Evolutionary conservation across 805 yeast genomes (phyloP).

Genomic region (Brettanomyces naardenensis): DNA sequence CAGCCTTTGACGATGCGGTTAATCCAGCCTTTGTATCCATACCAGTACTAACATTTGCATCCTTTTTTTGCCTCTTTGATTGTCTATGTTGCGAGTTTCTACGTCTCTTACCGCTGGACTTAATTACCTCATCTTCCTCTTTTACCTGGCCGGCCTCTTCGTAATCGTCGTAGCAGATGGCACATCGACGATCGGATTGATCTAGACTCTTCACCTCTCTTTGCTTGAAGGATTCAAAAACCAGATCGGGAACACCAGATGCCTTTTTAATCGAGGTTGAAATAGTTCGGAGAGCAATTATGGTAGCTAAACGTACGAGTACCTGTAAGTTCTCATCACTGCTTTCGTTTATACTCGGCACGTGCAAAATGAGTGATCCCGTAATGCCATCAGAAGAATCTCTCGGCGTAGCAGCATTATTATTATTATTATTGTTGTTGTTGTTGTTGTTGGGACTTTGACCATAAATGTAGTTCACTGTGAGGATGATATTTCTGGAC

Average conservation of each 20-base stretch:
- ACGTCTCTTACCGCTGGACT: conserved; percentile 6
- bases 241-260: conserved; percentile 45
- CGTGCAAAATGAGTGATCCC: conserved; percentile 55
- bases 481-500: conserved; percentile 30
- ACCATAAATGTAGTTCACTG: conserved; percentile 32
- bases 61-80: conserved; percentile 6
- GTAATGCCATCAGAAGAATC: conserved; percentile 21
- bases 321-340: conserved; percentile 55
- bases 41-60: conserved; percentile 6
- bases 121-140: conserved; percentile 4
- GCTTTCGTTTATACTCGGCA: conserved; percentile 56
- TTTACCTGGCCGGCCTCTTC: conserved; percentile 21
- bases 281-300: conserved; percentile 59
- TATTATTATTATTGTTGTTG: conserved; percentile 2
- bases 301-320: conserved; percentile 59
- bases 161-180: conserved; percentile 58
- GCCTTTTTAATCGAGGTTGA: conserved; percentile 39
- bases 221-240: conserved; percentile 43
- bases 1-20: conserved; percentile 9
- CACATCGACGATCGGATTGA: conserved; percentile 34
- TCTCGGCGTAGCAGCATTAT: conserved; percentile 5
- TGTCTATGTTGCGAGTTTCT: conserved; percentile 11
- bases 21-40: conserved; percentile 9
- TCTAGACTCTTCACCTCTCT: conserved; percentile 23
- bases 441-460: conserved; percentile 13